Evolutionary conservation across 768 basidiomycete species (phyloP).

Genomic region (Saitozyma sp.): DNA sequence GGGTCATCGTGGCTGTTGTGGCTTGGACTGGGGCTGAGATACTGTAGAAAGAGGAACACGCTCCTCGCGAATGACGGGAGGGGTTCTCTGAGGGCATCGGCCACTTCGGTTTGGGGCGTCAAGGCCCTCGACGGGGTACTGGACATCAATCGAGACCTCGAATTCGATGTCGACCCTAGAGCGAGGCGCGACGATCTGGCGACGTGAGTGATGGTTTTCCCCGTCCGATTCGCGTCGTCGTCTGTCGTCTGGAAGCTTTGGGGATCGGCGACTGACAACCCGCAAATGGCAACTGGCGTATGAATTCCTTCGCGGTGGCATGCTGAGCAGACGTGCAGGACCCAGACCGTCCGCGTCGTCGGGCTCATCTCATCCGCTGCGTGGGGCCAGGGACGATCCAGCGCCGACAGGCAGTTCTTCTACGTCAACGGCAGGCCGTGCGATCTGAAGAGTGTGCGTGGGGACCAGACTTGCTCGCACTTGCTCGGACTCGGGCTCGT

Average conservation of each 20-base stretch:
- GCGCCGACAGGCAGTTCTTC: conserved; percentile 85
- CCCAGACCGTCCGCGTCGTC: conserved; percentile 59
- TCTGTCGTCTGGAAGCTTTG: too few relatives aligned
- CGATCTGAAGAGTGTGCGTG: conserved; percentile 66
- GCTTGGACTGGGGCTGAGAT: neutral
- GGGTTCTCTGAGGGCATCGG: conserved; percentile 63
- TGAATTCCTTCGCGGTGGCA: neutral
- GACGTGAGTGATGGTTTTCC: conserved; percentile 27
- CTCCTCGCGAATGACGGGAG: conserved; percentile 74
- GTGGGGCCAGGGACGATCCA: conserved; percentile 70
- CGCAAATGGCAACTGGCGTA: too few relatives aligned
- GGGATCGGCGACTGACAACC: too few relatives aligned
- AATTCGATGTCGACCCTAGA: conserved; percentile 66
- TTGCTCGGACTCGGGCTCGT: too few relatives aligned
- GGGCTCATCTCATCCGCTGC: conserved; percentile 84
- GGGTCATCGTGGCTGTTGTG: conserved; percentile 34
- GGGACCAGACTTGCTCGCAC: too few relatives aligned
- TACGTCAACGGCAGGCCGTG: conserved; percentile 92
- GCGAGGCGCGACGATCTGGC: conserved; percentile 56
- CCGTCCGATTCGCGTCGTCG: conserved; percentile 5
- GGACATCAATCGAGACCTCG: conserved; percentile 69
- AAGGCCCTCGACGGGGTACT: conserved; percentile 74
- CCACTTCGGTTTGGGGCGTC: conserved; percentile 78
- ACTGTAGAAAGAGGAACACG: conserved; percentile 55
- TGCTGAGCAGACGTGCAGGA: conserved; percentile 13